phyloP scores from a whole-genome alignment of 2,329 filamentous ascomycete species.

The Lasiodiplodia gonubiensis region DNA sequence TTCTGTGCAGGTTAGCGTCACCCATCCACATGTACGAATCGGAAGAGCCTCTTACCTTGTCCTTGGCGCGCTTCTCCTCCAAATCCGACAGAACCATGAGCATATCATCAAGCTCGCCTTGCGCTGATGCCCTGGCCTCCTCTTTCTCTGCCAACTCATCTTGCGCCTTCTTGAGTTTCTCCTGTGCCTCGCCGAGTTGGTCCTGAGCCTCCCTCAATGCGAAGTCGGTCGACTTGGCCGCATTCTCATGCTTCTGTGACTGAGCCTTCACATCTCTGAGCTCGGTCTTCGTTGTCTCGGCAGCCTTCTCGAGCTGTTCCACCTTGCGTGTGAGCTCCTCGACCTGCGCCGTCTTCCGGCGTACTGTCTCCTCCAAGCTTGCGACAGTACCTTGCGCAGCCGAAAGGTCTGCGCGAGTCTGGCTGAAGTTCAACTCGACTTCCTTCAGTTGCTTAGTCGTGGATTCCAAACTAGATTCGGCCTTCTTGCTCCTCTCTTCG shows the following conservation, averaged over 20 bases:
- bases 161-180: slow-evolving; percentile 37
- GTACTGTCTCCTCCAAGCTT: slow-evolving; percentile 33
- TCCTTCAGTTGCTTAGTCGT: slow-evolving; percentile 27
- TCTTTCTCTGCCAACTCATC: slow-evolving; percentile 46
- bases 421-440: slow-evolving; percentile 23
- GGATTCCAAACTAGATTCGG: slow-evolving; percentile 21
- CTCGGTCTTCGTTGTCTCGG: slow-evolving; percentile 31
- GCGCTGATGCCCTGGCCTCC: slow-evolving; percentile 41
- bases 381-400: slow-evolving; percentile 29
- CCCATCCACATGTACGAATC: neutral
- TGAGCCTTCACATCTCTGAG: slow-evolving; percentile 30
- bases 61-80: slow-evolving; percentile 51
- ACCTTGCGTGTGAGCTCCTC: slow-evolving; percentile 30
- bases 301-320: slow-evolving; percentile 25
- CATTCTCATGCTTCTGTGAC: slow-evolving; percentile 26
- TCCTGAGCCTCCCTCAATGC: slow-evolving; percentile 36
- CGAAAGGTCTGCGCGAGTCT: slow-evolving; percentile 3
- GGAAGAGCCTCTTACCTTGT: slow-evolving; percentile 41
- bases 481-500: slow-evolving; percentile 24
- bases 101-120: slow-evolving; percentile 55
- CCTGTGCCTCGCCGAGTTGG: slow-evolving; percentile 30
- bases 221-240: slow-evolving; percentile 9
- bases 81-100: slow-evolving; percentile 56
- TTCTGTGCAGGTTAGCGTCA: slow-evolving; percentile 43
- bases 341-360: slow-evolving; percentile 23